Percentiles rank a stretch among this genome's conserved stretches.
These are phyloP conservation scores for Pezicula rhizophila DNA, from an alignment of 2,329 filamentous ascomycete genomes.

Conservation along the genomic window DNA sequence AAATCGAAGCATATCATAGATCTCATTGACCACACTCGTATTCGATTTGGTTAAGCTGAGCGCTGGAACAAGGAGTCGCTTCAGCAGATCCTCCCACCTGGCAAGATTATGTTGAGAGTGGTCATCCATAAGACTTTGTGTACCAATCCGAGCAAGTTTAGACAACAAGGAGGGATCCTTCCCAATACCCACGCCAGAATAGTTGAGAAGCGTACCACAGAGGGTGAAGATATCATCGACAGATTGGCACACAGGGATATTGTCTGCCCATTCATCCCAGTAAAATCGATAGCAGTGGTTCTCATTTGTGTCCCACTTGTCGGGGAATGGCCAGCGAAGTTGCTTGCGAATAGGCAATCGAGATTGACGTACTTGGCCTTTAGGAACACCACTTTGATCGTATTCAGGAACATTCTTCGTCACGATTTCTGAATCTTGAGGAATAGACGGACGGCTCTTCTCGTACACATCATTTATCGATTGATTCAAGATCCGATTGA, in stretches of 20 bases:
- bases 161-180: conserved; percentile 71
- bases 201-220: conserved; percentile 75
- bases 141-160: conserved; percentile 82
- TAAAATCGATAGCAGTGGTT: conserved; percentile 83
- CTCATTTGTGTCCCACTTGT: conserved; percentile 69
- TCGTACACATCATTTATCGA: conserved; percentile 71
- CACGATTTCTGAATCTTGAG: conserved; percentile 39
- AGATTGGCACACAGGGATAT: conserved; percentile 82
- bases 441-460: conserved; percentile 24
- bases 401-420: conserved; percentile 42
- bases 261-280: conserved; percentile 95
- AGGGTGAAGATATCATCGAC: conserved; percentile 88
- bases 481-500: conserved; percentile 81
- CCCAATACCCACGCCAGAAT: conserved; percentile 85
- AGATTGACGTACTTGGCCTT: conserved; percentile 60
- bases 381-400: conserved; percentile 63
- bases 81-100: conserved; percentile 81
- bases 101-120: conserved; percentile 61
- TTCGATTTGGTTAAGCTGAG: conserved; percentile 83
- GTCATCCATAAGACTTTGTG: conserved; percentile 66
- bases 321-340: conserved; percentile 78
- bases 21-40: conserved; percentile 74
- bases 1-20: conserved; percentile 75
- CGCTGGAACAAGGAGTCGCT: conserved; percentile 78
- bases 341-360: conserved; percentile 58